Conservation (phyloP, 116 monocot genomes). For the Cymodocea nodosa region DNA sequence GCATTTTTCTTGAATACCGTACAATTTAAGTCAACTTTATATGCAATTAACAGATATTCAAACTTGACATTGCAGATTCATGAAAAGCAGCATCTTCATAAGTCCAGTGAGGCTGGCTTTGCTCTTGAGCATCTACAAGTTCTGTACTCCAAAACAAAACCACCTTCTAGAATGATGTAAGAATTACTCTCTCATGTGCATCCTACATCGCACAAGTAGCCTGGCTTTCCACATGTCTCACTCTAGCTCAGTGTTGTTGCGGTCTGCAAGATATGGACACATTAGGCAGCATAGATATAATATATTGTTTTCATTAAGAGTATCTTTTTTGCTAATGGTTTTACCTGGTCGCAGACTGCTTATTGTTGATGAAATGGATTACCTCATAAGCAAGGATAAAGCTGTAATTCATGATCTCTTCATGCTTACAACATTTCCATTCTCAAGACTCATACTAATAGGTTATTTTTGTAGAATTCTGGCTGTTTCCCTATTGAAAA, state of each 20-base stretch:
- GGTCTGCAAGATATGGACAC: too few species aligned
- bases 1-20: neutral
- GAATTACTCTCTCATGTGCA: neutral
- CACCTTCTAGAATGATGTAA: slow-evolving; percentile 49
- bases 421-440: slow-evolving; percentile 88
- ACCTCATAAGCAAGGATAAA: slow-evolving; percentile 85
- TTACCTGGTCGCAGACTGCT: slow-evolving; percentile 32
- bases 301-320: neutral
- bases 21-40: neutral
- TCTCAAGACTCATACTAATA: slow-evolving; percentile 72
- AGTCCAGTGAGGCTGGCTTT: slow-evolving; percentile 20
- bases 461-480: slow-evolving; percentile 24
- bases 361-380: slow-evolving; percentile 92
- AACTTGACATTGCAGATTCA: slow-evolving; percentile 42
- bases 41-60: too few species aligned
- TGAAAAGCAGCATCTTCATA: slow-evolving; percentile 31
- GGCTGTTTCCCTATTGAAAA: neutral
- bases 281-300: too few species aligned
- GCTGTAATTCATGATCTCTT: slow-evolving; percentile 92
- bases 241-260: too few species aligned
- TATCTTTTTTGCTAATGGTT: neutral
- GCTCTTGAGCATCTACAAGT: slow-evolving; percentile 53
- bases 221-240: too few species aligned
- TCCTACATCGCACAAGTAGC: neutral
- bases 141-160: slow-evolving; percentile 39